These are phyloP conservation scores for Flaveria ramosissima DNA, from an alignment of 129 eudicot species.

Conservation along the genomic window DNA sequence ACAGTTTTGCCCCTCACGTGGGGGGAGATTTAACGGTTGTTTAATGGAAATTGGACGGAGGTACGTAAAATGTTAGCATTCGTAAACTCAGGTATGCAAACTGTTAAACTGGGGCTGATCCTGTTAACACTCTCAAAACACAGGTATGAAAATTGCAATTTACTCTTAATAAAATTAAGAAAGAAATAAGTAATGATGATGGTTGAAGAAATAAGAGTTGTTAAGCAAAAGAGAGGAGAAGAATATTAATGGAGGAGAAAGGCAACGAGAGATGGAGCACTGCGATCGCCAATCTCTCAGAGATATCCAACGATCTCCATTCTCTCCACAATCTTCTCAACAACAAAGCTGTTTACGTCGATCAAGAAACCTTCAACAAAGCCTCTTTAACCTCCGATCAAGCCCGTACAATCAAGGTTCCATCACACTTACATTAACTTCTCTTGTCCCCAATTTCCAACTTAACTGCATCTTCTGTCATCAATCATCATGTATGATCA, in stretches of 20 bases:
- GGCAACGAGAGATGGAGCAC: slow-evolving; percentile 85
- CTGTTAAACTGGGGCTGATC: too few relatives aligned
- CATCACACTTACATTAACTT: too few relatives aligned
- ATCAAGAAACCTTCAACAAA: slow-evolving; percentile 66
- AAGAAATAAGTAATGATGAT: neutral
- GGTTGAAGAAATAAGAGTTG: neutral
- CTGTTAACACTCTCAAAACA: too few relatives aligned
- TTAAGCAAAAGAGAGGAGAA: neutral
- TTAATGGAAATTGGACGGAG: too few relatives aligned
- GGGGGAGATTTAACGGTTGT: too few relatives aligned
- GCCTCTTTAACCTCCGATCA: slow-evolving; percentile 87
- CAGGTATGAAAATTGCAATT: too few relatives aligned
- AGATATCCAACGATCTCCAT: slow-evolving; percentile 71
- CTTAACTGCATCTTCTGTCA: neutral
- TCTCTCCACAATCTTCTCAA: slow-evolving; percentile 73
- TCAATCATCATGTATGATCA: neutral
- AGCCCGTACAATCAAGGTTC: slow-evolving; percentile 88
- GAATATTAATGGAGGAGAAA: slow-evolving; percentile 55
- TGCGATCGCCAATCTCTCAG: slow-evolving; percentile 79
- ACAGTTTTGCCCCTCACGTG: too few relatives aligned
- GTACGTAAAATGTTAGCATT: too few relatives aligned
- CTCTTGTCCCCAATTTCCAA: neutral
- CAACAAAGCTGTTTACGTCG: slow-evolving; percentile 85
- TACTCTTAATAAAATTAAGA: neutral
- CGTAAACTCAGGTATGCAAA: too few relatives aligned